A percentile compares a stretch with the other conserved stretches of the same genome.
These are phyloP conservation scores for Posidonia oceanica DNA, from an alignment of 116 monocot species.

Conservation along the genomic window DNA sequence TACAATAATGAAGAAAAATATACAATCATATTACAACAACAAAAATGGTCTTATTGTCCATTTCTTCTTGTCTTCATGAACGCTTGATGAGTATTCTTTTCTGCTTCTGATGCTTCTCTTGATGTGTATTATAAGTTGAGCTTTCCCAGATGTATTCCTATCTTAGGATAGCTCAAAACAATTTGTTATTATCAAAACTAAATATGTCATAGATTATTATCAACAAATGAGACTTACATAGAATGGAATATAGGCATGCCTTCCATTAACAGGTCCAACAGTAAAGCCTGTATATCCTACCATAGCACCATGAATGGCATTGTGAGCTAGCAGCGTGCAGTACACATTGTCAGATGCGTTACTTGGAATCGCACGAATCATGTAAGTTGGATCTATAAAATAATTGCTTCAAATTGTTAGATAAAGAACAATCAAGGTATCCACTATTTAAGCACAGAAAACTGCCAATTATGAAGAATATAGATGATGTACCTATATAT, in stretches of 20 bases:
- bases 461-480: not conserved
- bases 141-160: no score
- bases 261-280: conserved; percentile 28
- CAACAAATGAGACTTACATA: conserved; percentile 21
- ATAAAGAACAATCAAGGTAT: no score
- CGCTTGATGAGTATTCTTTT: no score
- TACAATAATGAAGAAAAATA: no score
- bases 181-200: no score
- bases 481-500: conserved; percentile 35
- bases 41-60: no score
- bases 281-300: conserved; percentile 43
- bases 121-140: no score
- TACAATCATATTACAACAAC: no score
- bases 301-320: conserved; percentile 40
- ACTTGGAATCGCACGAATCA: conserved; percentile 41
- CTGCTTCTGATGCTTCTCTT: no score
- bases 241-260: conserved; percentile 42
- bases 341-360: conserved; percentile 46
- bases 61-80: no score
- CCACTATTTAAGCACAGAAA: not conserved
- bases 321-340: conserved; percentile 38
- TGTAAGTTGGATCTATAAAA: conserved; percentile 38
- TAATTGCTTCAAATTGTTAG: not conserved
- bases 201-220: no score
- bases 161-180: no score